Evolutionary conservation across 805 yeast genomes (phyloP), one percentile per base, ranked within the genome.

Genomic region (Pichia occidentalis): DNA sequence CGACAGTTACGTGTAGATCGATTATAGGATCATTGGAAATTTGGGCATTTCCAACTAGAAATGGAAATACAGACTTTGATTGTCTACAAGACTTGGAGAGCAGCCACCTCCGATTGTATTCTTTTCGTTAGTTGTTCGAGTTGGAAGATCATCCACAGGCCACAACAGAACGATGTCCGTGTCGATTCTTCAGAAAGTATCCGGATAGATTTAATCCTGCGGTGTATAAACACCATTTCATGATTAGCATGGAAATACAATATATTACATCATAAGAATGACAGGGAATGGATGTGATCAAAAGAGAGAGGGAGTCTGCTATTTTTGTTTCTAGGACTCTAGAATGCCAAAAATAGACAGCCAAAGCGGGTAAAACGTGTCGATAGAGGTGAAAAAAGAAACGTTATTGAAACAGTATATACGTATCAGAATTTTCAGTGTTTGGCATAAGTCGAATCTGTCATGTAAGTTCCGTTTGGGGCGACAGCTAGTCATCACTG

Each of bases 401-500:
- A 23, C 18, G 11, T n/a, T 7, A 25, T 11, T 10, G 20, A 5
- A 21, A 29, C 24, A 38, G 28, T 7, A 26, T 27, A 31, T n/a
- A 32, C 23, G 34, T 47, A 43, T 75, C 80, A 75, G 81, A 75
- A 72, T 72, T 74, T 74, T 73, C 80, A 74, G 65, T 64, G 76
- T 71, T 74, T 75, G 79, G 78, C 77, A 50, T 57, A 51, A 48
- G 72, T 75, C 82, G 82, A 75, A 65, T 77, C 82, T 77, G 65
- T 75, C 81, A 76, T 72, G 52, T 70, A 69, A 38, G 36, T 27
- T 75, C 81, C 79, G 82, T 66, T 68, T 77, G 82, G 82, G 82
- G 82, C 82, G 82, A 77, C 82, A 76, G 50, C 71, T 56, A 65
- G 77, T 76, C 82, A 75, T 76, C 82, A 75, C 53, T 37, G 46